Evolutionary conservation across 108 stramenopile genomes (phyloP).

Genomic region (Schizochytrium sp.): DNA sequence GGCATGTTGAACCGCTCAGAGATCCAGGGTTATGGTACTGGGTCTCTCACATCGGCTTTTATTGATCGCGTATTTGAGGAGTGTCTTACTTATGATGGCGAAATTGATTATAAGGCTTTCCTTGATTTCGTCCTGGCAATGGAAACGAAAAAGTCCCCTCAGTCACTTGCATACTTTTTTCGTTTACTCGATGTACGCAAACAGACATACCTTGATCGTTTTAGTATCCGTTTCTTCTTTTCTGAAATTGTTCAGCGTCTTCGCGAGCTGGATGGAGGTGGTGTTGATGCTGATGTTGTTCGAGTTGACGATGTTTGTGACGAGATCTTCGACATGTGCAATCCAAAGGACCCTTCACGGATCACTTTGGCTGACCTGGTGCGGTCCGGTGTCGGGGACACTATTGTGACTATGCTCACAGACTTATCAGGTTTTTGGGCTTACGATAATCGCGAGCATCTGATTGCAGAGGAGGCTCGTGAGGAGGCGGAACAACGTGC

Average conservation of each 20-base stretch:
- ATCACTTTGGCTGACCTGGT: constrained; percentile 71
- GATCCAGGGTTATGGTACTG: constrained; percentile 61
- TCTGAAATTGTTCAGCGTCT: constrained; percentile 64
- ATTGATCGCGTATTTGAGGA: constrained; percentile 73
- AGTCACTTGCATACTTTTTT: constrained; percentile 70
- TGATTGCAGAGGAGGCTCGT: constrained; percentile 36
- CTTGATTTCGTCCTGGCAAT: constrained; percentile 78
- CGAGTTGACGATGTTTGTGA: constrained; percentile 65
- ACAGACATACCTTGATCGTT: constrained; percentile 61
- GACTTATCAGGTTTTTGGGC: constrained; percentile 74
- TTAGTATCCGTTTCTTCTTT: constrained; percentile 71
- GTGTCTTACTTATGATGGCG: constrained; percentile 65
- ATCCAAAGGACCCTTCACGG: constrained; percentile 61
- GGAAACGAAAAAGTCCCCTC: constrained; percentile 63
- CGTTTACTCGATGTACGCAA: constrained; percentile 67
- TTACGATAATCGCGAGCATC: constrained; percentile 73
- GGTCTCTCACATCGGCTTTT: constrained; percentile 67
- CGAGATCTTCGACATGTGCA: constrained; percentile 77
- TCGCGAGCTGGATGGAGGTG: constrained; percentile 59
- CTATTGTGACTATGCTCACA: constrained; percentile 72
- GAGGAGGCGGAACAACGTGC: constrained; percentile 35
- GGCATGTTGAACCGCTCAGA: constrained; percentile 74
- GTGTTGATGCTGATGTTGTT: constrained; percentile 30
- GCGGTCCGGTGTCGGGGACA: constrained; percentile 65
- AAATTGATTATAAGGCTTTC: constrained; percentile 78